Percentiles rank a stretch among this genome's conserved stretches.
Evolutionary conservation across 2,329 filamentous ascomycete genomes (phyloP).

Genomic region (Talaromyces sp.): DNA sequence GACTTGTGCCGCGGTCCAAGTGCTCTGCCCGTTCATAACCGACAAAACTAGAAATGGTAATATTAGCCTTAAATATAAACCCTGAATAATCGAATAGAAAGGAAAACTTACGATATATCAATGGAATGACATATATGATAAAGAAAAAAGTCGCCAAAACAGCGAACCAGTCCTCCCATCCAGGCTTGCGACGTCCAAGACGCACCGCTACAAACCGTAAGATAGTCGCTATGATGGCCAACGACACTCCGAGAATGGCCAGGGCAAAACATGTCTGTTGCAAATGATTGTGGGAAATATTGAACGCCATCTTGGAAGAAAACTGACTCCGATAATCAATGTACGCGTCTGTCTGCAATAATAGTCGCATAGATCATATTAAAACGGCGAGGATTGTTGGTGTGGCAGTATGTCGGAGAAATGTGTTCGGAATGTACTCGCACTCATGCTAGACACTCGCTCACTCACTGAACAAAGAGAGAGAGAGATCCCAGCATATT

Average conservation of each 20-base stretch:
- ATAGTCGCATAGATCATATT: too few relatives aligned
- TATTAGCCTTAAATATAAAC: not conserved
- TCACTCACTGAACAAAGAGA: too few relatives aligned
- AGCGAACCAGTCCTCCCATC: slow-evolving; percentile 12
- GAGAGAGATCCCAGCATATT: too few relatives aligned
- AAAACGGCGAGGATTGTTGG: too few relatives aligned
- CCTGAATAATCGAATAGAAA: not conserved
- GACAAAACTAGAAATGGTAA: slow-evolving; percentile 1
- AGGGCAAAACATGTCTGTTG: slow-evolving; percentile 13
- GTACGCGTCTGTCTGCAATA: too few relatives aligned
- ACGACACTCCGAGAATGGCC: slow-evolving; percentile 6
- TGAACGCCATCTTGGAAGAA: slow-evolving; percentile 1
- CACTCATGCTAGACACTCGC: too few relatives aligned
- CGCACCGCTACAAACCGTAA: slow-evolving; percentile 11
- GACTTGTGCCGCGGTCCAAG: not conserved
- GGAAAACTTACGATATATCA: slow-evolving; percentile 12
- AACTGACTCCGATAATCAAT: not conserved
- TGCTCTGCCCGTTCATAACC: slow-evolving; percentile 10
- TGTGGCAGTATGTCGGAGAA: too few relatives aligned
- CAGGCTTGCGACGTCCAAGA: slow-evolving; percentile 2
- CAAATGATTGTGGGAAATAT: slow-evolving; percentile 6
- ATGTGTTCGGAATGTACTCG: too few relatives aligned
- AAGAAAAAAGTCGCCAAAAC: slow-evolving; percentile 13
- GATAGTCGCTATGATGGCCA: slow-evolving; percentile 7
- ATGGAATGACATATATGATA: slow-evolving; percentile 12